phyloP scores from a whole-genome alignment of 352 stramenopile species.

The Phytophthora pinifolia region DNA sequence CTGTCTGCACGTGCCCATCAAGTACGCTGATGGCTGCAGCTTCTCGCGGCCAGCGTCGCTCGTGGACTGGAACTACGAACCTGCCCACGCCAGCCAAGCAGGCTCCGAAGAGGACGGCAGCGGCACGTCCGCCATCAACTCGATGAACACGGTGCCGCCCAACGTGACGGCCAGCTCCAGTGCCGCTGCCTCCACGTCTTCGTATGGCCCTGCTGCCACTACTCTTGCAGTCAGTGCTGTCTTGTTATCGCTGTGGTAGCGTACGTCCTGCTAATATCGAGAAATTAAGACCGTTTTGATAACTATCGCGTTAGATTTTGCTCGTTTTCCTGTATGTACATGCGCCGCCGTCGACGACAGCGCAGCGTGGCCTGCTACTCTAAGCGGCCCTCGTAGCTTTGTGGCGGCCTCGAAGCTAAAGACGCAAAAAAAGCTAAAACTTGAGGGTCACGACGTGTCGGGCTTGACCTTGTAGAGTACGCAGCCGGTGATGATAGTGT shows the following conservation, averaged over 20 bases:
- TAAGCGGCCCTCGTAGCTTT: slow-evolving; percentile 15
- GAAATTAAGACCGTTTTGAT: not conserved
- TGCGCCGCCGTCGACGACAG: too few species aligned
- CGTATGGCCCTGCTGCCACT: not conserved
- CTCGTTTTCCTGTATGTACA: slow-evolving; percentile 31
- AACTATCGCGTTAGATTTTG: slow-evolving; percentile 5
- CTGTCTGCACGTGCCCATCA: slow-evolving; percentile 53
- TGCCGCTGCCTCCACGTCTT: not conserved
- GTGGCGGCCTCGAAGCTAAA: slow-evolving; percentile 10
- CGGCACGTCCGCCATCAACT: slow-evolving; percentile 32
- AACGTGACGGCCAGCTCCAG: slow-evolving; percentile 22
- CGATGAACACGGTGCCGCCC: slow-evolving; percentile 31
- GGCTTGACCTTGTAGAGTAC: slow-evolving; percentile 20
- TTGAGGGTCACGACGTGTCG: slow-evolving; percentile 6
- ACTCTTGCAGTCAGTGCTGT: not conserved
- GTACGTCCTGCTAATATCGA: too few species aligned
- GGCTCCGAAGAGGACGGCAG: slow-evolving; percentile 18
- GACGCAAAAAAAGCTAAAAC: slow-evolving; percentile 27
- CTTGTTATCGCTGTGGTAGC: slow-evolving; percentile 13
- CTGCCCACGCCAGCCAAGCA: slow-evolving; percentile 32
- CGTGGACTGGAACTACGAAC: slow-evolving; percentile 54
- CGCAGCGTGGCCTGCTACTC: slow-evolving; percentile 7
- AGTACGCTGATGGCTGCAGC: slow-evolving; percentile 52
- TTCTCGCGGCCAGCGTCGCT: slow-evolving; percentile 48
- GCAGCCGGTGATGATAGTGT: slow-evolving; percentile 29